These are phyloP conservation scores for Debaryomyces sp. DNA, from an alignment of 1,139 yeast genomes.

Conservation along the genomic window DNA sequence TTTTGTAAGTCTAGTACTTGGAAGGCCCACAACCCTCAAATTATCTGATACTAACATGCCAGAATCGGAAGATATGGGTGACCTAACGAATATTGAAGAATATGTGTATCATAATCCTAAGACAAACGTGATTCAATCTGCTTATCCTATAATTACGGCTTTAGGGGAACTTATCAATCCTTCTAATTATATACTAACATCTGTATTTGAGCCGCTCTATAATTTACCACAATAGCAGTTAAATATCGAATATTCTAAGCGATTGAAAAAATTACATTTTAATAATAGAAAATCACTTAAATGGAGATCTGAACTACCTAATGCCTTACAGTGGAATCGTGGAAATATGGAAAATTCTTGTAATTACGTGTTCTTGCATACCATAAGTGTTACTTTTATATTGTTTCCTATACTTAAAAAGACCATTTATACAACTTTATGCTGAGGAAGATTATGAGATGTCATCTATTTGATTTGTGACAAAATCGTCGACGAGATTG, in stretches of 20 bases:
- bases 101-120: conserved; percentile 13
- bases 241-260: conserved; percentile 5
- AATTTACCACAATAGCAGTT: neutral
- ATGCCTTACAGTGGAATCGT: conserved; percentile 14
- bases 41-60: conserved; percentile 15
- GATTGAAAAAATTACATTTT: conserved; percentile 10
- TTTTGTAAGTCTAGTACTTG: conserved; percentile 16
- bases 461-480: conserved; percentile 13
- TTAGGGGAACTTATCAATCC: conserved; percentile 10
- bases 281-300: conserved; percentile 7
- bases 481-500: conserved; percentile 15
- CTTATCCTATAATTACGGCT: conserved; percentile 14
- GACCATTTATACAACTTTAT: conserved; percentile 15
- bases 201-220: conserved; percentile 11
- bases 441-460: conserved; percentile 12
- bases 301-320: conserved; percentile 6
- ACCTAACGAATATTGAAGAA: conserved; percentile 16
- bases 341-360: conserved; percentile 13
- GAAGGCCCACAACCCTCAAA: conserved; percentile 15
- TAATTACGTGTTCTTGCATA: conserved; percentile 15
- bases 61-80: conserved; percentile 16
- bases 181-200: conserved; percentile 14
- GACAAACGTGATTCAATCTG: conserved; percentile 11
- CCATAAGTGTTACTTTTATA: conserved; percentile 15
- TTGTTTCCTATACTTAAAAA: conserved; percentile 15